Evolutionary conservation across 345 rosid species (phyloP).

Genomic region (Lepidium didymum): DNA sequence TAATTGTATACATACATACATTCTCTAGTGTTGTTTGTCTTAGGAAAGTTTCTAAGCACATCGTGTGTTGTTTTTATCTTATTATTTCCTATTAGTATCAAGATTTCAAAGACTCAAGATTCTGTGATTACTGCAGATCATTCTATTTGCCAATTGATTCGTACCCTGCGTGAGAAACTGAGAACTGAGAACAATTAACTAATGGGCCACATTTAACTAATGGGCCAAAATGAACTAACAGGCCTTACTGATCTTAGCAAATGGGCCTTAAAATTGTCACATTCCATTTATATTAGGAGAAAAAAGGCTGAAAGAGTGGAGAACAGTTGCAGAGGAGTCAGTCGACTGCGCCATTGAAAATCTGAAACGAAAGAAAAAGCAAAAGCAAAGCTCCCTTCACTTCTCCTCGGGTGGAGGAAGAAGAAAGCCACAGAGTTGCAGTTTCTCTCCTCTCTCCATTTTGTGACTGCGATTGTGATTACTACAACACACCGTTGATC

Average conservation of each 20-base stretch:
- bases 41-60: not conserved
- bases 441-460: not conserved
- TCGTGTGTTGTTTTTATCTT: not conserved
- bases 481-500: not conserved
- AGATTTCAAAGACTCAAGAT: not conserved
- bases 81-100: too few relatives aligned
- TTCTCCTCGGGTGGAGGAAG: not conserved
- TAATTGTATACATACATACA: not conserved
- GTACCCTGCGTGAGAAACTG: too few relatives aligned
- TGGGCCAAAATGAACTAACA: not conserved
- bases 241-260: too few relatives aligned
- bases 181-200: not conserved
- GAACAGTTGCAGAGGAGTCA: not conserved
- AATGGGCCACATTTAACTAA: not conserved
- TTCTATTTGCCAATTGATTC: not conserved
- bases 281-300: not conserved
- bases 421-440: not conserved
- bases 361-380: not conserved
- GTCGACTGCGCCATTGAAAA: slow-evolving; percentile 1
- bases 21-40: not conserved
- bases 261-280: not conserved
- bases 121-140: not conserved
- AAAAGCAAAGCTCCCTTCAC: not conserved
- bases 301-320: not conserved
- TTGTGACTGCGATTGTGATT: not conserved